Conservation (phyloP, 179 eudicot species). For the Patellifolia procumbens region DNA sequence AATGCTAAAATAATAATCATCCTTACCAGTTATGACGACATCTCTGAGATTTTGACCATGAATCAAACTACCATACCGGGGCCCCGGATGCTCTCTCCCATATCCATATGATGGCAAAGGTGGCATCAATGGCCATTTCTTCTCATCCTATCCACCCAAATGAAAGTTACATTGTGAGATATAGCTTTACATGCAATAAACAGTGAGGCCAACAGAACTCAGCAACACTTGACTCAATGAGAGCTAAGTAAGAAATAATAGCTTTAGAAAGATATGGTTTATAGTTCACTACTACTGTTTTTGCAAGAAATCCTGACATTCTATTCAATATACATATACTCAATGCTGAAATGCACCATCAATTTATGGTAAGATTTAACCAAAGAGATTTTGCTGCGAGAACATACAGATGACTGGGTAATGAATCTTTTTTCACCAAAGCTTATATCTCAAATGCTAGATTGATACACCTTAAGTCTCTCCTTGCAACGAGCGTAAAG, state of each 20-base stretch:
- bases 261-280: not conserved
- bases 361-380: not conserved
- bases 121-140: slow-evolving; percentile 89
- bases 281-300: not conserved
- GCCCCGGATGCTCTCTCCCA: slow-evolving; percentile 94
- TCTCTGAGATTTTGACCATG: slow-evolving; percentile 94
- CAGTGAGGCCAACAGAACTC: not conserved
- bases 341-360: too few species aligned
- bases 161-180: slow-evolving; percentile 20
- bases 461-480: not conserved
- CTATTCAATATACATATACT: not conserved
- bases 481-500: not conserved
- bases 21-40: slow-evolving; percentile 85
- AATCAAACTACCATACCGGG: slow-evolving; percentile 95
- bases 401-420: not conserved
- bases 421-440: not conserved
- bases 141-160: slow-evolving; percentile 63
- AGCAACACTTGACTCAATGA: not conserved
- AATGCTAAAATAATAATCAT: not conserved
- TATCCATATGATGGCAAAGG: slow-evolving; percentile 94
- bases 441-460: not conserved
- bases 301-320: not conserved
- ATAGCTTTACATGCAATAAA: not conserved
- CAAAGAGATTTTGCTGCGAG: too few species aligned
- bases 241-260: not conserved